Conservation (phyloP, 139 green algal genomes). For the Chloropicon primus region DNA sequence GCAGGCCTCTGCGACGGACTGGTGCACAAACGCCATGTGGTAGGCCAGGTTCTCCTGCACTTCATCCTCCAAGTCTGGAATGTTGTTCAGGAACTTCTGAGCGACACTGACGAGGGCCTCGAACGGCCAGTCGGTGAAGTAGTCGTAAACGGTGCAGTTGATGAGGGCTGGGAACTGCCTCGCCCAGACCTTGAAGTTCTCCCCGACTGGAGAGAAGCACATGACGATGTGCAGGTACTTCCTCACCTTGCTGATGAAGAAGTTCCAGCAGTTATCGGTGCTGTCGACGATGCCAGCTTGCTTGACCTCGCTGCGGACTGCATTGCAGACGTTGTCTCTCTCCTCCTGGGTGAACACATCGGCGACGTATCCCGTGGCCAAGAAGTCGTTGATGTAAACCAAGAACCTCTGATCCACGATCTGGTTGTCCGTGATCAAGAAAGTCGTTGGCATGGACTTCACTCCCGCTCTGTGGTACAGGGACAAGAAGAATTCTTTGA, state of each 20-base stretch:
- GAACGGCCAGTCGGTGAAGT: constrained; percentile 71
- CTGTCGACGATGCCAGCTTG: constrained; percentile 62
- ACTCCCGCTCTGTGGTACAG: constrained; percentile 58
- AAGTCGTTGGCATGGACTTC: constrained; percentile 50
- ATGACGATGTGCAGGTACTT: constrained; percentile 75
- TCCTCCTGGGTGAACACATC: constrained; percentile 68
- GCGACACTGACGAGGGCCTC: constrained; percentile 73
- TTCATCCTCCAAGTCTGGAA: constrained; percentile 45
- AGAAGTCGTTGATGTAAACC: constrained; percentile 81
- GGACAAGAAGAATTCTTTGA: constrained; percentile 67
- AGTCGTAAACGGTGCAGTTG: constrained; percentile 64
- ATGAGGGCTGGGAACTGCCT: constrained; percentile 78
- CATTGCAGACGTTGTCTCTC: constrained; percentile 63
- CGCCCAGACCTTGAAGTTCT: constrained; percentile 72
- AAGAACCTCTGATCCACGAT: constrained; percentile 80
- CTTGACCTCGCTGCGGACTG: constrained; percentile 74
- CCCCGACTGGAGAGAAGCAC: constrained; percentile 80
- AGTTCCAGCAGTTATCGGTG: constrained; percentile 67
- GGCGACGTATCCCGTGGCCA: constrained; percentile 60
- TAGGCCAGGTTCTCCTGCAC: constrained; percentile 53
- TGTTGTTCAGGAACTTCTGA: constrained; percentile 51
- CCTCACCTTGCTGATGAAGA: constrained; percentile 77
- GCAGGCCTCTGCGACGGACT: constrained; percentile 33
- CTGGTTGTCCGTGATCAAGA: constrained; percentile 80
- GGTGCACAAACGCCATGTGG: constrained; percentile 79